Evolutionary conservation across 495 filamentous ascomycete genomes (phyloP).

Genomic region (Haplographium delicatum): DNA sequence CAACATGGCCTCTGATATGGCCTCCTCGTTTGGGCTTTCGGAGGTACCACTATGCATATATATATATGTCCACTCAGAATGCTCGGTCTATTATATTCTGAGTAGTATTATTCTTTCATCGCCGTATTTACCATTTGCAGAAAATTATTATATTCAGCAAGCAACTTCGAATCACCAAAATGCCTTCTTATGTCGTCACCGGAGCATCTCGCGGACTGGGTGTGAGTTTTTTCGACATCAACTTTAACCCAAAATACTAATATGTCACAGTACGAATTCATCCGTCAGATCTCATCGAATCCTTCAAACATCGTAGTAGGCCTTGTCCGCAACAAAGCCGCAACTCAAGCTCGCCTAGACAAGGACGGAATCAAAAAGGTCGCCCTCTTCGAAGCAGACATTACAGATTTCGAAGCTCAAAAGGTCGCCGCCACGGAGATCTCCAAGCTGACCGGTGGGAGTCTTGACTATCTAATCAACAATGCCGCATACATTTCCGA

Average conservation of each 20-base stretch:
- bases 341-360: slow-evolving; percentile 23
- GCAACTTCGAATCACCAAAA: no score
- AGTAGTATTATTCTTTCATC: no score
- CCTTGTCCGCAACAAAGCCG: slow-evolving; percentile 21
- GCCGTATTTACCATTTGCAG: no score
- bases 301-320: slow-evolving; percentile 23
- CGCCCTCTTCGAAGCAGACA: slow-evolving; percentile 33
- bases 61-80: no score
- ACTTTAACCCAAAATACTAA: background rate
- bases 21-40: no score
- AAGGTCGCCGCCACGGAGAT: slow-evolving; percentile 25
- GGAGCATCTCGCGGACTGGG: slow-evolving; percentile 35
- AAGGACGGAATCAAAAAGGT: slow-evolving; percentile 29
- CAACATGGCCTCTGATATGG: no score
- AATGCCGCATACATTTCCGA: slow-evolving; percentile 29
- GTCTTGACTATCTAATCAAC: slow-evolving; percentile 42
- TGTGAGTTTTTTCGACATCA: slow-evolving; percentile 25
- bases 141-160: no score
- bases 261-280: slow-evolving; percentile 30
- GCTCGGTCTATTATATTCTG: no score
- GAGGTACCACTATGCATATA: no score
- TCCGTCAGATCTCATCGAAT: slow-evolving; percentile 25
- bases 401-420: slow-evolving; percentile 31
- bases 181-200: slow-evolving; percentile 35
- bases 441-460: slow-evolving; percentile 26